Percentiles rank a stretch among this genome's conserved stretches.
Conservation (phyloP, 2,329 filamentous ascomycete genomes). For the Trichophyton simii region DNA sequence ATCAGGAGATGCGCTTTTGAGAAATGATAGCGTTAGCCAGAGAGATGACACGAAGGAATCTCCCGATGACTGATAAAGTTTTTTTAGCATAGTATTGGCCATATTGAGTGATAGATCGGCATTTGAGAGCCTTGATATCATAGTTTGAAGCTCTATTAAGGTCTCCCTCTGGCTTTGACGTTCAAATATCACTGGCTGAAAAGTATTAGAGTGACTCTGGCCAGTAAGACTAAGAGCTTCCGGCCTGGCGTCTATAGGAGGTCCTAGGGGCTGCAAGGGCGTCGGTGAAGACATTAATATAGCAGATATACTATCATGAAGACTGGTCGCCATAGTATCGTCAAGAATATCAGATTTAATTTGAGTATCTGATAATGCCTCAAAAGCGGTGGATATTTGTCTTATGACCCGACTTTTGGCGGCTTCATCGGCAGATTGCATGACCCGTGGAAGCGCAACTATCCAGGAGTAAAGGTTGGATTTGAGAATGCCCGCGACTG, state of each 20-base stretch:
- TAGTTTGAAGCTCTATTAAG: slow-evolving; percentile 47
- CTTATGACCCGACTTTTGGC: slow-evolving; percentile 58
- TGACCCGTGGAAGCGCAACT: slow-evolving; percentile 62
- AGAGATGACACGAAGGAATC: slow-evolving; percentile 55
- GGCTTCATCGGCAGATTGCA: slow-evolving; percentile 74
- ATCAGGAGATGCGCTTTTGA: slow-evolving; percentile 45
- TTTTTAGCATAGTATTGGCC: slow-evolving; percentile 52
- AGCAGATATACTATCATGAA: slow-evolving; percentile 59
- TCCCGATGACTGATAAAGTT: slow-evolving; percentile 46
- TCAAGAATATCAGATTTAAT: slow-evolving; percentile 55
- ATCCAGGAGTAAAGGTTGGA: slow-evolving; percentile 69
- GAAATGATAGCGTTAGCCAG: slow-evolving; percentile 65
- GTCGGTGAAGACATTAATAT: slow-evolving; percentile 30
- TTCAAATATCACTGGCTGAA: slow-evolving; percentile 49
- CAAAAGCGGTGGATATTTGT: slow-evolving; percentile 63
- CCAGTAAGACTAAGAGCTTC: slow-evolving; percentile 20
- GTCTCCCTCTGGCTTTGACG: slow-evolving; percentile 56
- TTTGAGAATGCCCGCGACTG: slow-evolving; percentile 52
- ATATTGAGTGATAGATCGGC: slow-evolving; percentile 38
- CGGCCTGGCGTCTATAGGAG: slow-evolving; percentile 14
- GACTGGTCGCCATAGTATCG: slow-evolving; percentile 51
- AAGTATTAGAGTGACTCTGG: slow-evolving; percentile 27
- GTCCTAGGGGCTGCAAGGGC: slow-evolving; percentile 20
- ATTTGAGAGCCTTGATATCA: slow-evolving; percentile 45
- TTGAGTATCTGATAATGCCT: slow-evolving; percentile 50